Base-by-base conservation (phyloP, 495 filamentous ascomycete species). In the Barbatosphaeria neglecta region DNA sequence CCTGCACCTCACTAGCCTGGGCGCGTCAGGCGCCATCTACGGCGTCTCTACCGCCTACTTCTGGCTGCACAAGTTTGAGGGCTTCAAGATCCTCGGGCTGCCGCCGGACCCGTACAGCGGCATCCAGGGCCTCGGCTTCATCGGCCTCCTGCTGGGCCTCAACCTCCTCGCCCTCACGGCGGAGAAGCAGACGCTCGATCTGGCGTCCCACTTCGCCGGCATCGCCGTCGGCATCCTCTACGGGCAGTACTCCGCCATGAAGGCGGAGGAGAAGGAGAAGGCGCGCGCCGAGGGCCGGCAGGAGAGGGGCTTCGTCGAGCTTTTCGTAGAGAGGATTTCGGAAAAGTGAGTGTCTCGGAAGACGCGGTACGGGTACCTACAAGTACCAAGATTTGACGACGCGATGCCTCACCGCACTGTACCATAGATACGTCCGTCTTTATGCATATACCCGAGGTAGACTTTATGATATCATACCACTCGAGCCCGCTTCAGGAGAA, bases 171-270 rank as follows among this genome's bases (percentile, higher is more conserved):
- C 59, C 13, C 42, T 76, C 43, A 44, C 70, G 24, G 64, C 50
- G 18, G 48, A 47, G 45, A 54, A 27, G 41, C 50, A 59, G 43
- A 55, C 51, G 16, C 61, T 85, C 37, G 86, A 94, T 53, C 66
- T 88, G 45, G 70, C 69, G 39, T 81, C 82, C n/a, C 87, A 94
- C 69, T 51, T 90, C 23, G 78, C 76, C 20, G 87, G 87, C 2
- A 74, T 81, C 50, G 53, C 68, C 2, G 58, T 64, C 3, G 84
- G 84, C 13, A 52, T 69, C 2, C 37, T 54, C 9, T 66, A 64
- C 6, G 70, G 53, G 0, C 59, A 67, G 39, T 41, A 41, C 22
- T 41, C n/a, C 22, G 20, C 20, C 10, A 41, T 41, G 39, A 13
- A n/a, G 20, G 22, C 15, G 2, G 39, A 41, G 15, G 13, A 41